Percentiles rank a stretch among this genome's conserved stretches.
These are phyloP conservation scores for Phaseolus lunatus DNA, from an alignment of 306 rosid genomes.

Conservation along the genomic window DNA sequence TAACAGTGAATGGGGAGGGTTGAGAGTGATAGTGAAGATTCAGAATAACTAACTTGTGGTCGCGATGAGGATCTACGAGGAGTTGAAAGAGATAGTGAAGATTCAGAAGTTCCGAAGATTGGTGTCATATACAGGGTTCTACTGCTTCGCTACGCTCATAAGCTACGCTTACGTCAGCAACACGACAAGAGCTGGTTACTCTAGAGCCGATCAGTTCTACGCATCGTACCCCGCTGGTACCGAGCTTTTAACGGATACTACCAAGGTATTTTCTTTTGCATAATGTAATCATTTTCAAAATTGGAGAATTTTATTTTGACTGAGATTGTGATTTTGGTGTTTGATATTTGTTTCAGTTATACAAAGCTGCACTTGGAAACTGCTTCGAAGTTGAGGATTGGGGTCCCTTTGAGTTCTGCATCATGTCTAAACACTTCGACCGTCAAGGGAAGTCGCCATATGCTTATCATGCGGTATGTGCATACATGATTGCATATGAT, in stretches of 20 bases:
- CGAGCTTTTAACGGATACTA: constrained; percentile 83
- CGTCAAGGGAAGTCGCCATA: constrained; percentile 94
- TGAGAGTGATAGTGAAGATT: no score
- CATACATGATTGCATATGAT: background rate
- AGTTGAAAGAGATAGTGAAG: constrained; percentile 69
- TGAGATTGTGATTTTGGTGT: constrained; percentile 30
- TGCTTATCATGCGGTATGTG: constrained; percentile 85
- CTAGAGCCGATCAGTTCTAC: constrained; percentile 93
- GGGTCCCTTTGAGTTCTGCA: constrained; percentile 89
- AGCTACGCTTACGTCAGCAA: constrained; percentile 77
- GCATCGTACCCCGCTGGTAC: constrained; percentile 97
- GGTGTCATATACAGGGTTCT: constrained; percentile 86
- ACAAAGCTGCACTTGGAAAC: constrained; percentile 93
- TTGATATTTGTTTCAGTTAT: constrained; percentile 58
- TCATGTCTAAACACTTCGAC: constrained; percentile 90
- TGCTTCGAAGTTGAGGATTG: constrained; percentile 88
- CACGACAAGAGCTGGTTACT: constrained; percentile 97
- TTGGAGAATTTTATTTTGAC: background rate
- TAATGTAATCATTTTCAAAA: background rate
- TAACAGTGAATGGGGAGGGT: no score
- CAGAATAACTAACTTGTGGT: constrained; percentile 37
- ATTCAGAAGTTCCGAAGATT: constrained; percentile 84
- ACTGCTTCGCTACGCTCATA: constrained; percentile 68
- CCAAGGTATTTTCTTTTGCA: constrained; percentile 59
- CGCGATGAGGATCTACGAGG: constrained; percentile 58